Percentiles rank a stretch among this genome's conserved stretches.
Conservation (phyloP, 805 yeast species). For the Zygosaccharomyces siamensis region DNA sequence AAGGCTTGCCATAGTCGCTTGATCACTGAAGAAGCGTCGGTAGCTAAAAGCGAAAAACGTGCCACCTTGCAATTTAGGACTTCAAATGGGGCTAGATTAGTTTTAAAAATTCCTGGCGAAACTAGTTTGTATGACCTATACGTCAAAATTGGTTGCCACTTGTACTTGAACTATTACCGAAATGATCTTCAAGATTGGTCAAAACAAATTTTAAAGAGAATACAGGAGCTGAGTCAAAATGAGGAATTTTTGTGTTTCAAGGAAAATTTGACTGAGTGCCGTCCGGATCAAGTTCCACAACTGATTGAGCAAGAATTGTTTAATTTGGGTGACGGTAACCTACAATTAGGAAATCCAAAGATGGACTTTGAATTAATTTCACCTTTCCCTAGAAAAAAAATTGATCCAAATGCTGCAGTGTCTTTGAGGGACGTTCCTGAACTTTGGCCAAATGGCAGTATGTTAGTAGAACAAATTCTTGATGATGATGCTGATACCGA, state of each 20-base stretch:
- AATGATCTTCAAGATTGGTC: conserved; percentile 72
- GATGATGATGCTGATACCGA: conserved; percentile 20
- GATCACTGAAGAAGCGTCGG: neutral
- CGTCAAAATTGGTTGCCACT: conserved; percentile 24
- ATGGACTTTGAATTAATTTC: conserved; percentile 55
- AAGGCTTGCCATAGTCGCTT: conserved; percentile 16
- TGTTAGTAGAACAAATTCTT: conserved; percentile 46
- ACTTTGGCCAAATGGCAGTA: conserved; percentile 69
- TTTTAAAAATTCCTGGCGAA: conserved; percentile 22
- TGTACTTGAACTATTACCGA: conserved; percentile 38
- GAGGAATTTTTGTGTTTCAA: conserved; percentile 22
- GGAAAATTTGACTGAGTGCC: conserved; percentile 10
- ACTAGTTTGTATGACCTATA: conserved; percentile 24
- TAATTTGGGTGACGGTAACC: conserved; percentile 9
- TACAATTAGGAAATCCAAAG: neutral
- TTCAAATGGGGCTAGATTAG: conserved; percentile 28
- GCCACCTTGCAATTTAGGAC: conserved; percentile 34
- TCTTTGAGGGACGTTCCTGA: conserved; percentile 40
- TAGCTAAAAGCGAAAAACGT: conserved; percentile 1
- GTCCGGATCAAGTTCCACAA: conserved; percentile 7
- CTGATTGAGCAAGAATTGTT: conserved; percentile 16
- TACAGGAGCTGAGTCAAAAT: conserved; percentile 16
- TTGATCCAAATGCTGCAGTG: conserved; percentile 34
- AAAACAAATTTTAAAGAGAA: conserved; percentile 44
- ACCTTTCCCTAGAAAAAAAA: conserved; percentile 56